Conservation (phyloP, 495 filamentous ascomycete genomes). For the Massariosphaeria phaeospora region DNA sequence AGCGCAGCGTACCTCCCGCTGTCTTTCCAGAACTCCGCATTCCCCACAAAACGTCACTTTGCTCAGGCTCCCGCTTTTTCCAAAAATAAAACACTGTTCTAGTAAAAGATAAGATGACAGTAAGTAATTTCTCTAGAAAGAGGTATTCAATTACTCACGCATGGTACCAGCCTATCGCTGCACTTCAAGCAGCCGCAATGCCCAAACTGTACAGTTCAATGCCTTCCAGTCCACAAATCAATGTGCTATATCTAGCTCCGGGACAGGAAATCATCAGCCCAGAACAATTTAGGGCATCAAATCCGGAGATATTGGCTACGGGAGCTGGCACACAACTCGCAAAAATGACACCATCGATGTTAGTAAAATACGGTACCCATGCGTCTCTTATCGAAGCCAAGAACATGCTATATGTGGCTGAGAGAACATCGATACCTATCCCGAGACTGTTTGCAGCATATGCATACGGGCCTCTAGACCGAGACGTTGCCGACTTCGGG, state of each 20-base stretch:
- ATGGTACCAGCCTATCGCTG: constrained; percentile 11
- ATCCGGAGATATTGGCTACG: constrained; percentile 5
- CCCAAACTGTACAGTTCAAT: constrained; percentile 9
- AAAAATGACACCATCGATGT: constrained; percentile 4
- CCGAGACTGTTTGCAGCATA: constrained; percentile 12
- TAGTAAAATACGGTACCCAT: constrained; percentile 15
- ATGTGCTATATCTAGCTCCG: constrained; percentile 5
- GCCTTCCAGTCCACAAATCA: constrained; percentile 11
- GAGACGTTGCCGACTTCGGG: constrained; percentile 10
- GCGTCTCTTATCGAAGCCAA: constrained; percentile 15
- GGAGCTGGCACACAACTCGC: constrained; percentile 6
- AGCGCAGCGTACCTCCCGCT: background rate
- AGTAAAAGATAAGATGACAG: constrained; percentile 4
- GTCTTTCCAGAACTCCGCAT: background rate
- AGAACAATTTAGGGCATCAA: constrained; percentile 7
- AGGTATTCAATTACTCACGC: background rate
- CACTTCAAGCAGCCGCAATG: constrained; percentile 15
- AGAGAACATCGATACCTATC: constrained; percentile 14
- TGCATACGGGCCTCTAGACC: constrained; percentile 13
- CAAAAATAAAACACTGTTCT: background rate
- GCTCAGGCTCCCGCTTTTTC: constrained; percentile 2
- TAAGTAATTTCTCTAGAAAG: constrained; percentile 7
- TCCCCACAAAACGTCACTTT: constrained; percentile 4
- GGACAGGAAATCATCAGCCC: constrained; percentile 14
- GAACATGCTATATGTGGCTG: constrained; percentile 6